These are phyloP conservation scores for Neofusicoccum cordaticola DNA, from an alignment of 2,329 filamentous ascomycete species.

Conservation along the genomic window DNA sequence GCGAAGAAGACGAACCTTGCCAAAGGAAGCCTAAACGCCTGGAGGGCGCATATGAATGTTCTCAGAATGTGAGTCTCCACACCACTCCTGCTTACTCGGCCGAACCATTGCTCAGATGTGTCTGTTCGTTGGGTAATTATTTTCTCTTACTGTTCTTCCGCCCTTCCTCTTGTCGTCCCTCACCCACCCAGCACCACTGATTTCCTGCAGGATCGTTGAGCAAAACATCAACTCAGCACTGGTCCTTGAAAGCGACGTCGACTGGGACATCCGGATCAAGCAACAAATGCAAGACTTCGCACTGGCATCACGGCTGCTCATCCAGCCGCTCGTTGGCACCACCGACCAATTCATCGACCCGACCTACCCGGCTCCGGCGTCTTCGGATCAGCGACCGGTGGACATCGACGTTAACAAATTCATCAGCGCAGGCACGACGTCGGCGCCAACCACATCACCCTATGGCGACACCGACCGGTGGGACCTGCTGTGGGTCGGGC, in stretches of 20 bases:
- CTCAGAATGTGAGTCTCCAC: not conserved
- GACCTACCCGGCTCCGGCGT: slow-evolving; percentile 19
- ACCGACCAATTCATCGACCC: slow-evolving; percentile 14
- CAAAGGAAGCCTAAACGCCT: slow-evolving; percentile 1
- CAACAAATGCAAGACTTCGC: slow-evolving; percentile 23
- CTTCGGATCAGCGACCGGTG: not conserved
- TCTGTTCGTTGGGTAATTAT: no score
- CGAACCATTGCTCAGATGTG: not conserved
- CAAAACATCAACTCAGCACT: slow-evolving; percentile 20
- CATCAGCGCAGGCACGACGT: not conserved
- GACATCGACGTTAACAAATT: slow-evolving; percentile 17
- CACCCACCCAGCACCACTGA: not conserved
- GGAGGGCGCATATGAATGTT: slow-evolving; percentile 14
- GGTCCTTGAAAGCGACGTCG: slow-evolving; percentile 23
- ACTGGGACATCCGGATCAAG: slow-evolving; percentile 24
- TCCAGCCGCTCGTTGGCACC: slow-evolving; percentile 9
- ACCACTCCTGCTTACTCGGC: not conserved
- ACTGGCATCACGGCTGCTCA: slow-evolving; percentile 17
- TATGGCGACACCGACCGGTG: slow-evolving; percentile 35
- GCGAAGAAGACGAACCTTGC: slow-evolving; percentile 18
- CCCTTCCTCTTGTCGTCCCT: not conserved
- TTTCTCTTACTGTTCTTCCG: not conserved
- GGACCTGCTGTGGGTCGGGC: slow-evolving; percentile 38
- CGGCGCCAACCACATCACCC: slow-evolving; percentile 22
- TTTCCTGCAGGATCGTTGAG: slow-evolving; percentile 7